Base-by-base conservation (phyloP, 2,329 filamentous ascomycete genomes). In the Clarireedia monteithiana region DNA sequence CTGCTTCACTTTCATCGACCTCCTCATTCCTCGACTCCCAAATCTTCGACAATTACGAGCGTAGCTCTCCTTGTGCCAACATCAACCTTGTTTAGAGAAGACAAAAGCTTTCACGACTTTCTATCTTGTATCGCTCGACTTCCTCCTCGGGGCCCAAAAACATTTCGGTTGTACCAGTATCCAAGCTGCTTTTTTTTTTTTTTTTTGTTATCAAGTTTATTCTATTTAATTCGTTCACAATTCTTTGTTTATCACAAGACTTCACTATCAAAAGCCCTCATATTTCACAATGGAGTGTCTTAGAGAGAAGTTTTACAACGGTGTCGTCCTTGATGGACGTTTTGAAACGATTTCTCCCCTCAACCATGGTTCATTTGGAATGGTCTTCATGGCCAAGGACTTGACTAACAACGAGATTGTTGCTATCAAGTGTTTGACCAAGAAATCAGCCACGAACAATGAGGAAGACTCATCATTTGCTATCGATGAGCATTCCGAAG, bases 291-390 rank as follows among this genome's bases (percentile, higher is more conserved):
- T 95, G 90, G 89, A 91, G 76, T 95, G 90, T 78, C 83, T 95
- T 78, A 84, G 85, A 75, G 84, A 91, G 74, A 81, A 84, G 69
- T 94, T 96, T 75, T 77, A 84, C 69, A 78, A 84, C 73, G 89
- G 88, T 72, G 82, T 88, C 73, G 75, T 95, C 69, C 84, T 96
- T 69, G 85, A 89, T 70, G 91, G 89, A 72, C 91, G 94, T 64
- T 99, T 94, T 73, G 80, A 88, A 74, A 95, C 91, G 56, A 80
- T 96, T 68, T 89, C 91, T 64, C 91, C 94, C 57, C 87, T 99
- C 75, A 99, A 99, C 71, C 91, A 96, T 80, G 94, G 94, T 66
- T 97, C 94, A 55, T 99, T 97, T 69, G 94, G 94, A 70, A 95
- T 97, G 89, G 94, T 99, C 67, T 96, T 96, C 74, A 85, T 91